Evolutionary conservation across 495 filamentous ascomycete species (phyloP), one percentile per base, ranked within the genome.

Genomic region (Penicillium diatomitis): DNA sequence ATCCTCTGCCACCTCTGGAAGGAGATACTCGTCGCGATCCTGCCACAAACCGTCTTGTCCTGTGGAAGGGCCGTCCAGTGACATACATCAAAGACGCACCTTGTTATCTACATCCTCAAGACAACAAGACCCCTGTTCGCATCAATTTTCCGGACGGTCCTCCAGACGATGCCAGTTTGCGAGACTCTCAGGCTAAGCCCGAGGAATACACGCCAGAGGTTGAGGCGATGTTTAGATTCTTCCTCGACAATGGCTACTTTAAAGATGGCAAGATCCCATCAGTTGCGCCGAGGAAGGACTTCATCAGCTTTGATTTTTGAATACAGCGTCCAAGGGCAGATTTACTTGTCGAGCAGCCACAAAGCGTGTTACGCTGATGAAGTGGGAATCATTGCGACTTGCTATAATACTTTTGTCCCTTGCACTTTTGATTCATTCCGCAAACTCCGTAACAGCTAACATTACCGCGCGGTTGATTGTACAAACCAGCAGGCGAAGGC

Each of bases 131-230:
- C 4, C 73, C 65, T 49, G 70, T 77, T 30, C 76, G 73, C 33
- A 78, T 91, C 27, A 83, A 84, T 68, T 86, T 85, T 54, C 83
- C 85, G 1, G 68, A 84, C 31, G 87, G 87, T 1, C 71, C 83
- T n/a, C 85, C 84, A 2, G 57, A 68, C 2, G 76, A 79, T 9
- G 64, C 66, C 3, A 66, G 54, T 32, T 44, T 73, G 32, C 56
- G 63, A 33, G 70, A 75, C 46, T 61, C 67, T 6, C 58, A 69
- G 30, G 69, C 50, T 2, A 65, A 64, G 28, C 57, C 62, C 0
- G 68, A 71, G 32, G 60, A 70, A 7, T 73, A 73, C 44, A 73
- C 70, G 0, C 59, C 69, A 5, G 76, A 80, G 35, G 57, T 70
- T 4, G 63, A 77, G n/a, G 75, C 72, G 45, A 71, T 74, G 41